A percentile compares a stretch with the other conserved stretches of the same genome.
Conservation (phyloP, 1,139 yeast genomes). For the Kazachstania sp. region DNA sequence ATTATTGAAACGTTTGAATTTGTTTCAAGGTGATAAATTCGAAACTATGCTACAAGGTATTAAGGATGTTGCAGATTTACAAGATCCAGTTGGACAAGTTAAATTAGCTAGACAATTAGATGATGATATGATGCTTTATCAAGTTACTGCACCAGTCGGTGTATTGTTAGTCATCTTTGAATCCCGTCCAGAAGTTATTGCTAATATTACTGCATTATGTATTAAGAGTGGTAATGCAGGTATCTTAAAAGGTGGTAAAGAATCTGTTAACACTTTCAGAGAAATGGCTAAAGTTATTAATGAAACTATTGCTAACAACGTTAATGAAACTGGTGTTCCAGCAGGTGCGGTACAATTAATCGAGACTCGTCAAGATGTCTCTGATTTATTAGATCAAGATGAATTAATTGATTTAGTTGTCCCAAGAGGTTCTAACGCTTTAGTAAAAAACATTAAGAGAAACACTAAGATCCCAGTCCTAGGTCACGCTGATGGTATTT, state of each 20-base stretch:
- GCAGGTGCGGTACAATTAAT: slow-evolving; percentile 75
- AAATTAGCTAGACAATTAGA: slow-evolving; percentile 79
- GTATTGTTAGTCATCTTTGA: slow-evolving; percentile 89
- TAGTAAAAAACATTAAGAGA: slow-evolving; percentile 76
- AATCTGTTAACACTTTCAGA: slow-evolving; percentile 73
- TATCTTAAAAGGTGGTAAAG: slow-evolving; percentile 95
- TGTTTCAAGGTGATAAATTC: slow-evolving; percentile 72
- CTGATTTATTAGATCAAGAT: slow-evolving; percentile 76
- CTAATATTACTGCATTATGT: slow-evolving; percentile 91
- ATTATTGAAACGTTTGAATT: slow-evolving; percentile 73
- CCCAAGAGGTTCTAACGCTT: slow-evolving; percentile 91
- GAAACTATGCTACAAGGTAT: slow-evolving; percentile 94
- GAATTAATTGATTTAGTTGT: slow-evolving; percentile 87
- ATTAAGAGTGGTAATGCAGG: slow-evolving; percentile 95
- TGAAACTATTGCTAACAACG: slow-evolving; percentile 39
- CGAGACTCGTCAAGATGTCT: slow-evolving; percentile 81
- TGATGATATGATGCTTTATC: slow-evolving; percentile 70
- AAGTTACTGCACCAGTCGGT: slow-evolving; percentile 91
- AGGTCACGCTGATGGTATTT: slow-evolving; percentile 98
- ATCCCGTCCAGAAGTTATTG: slow-evolving; percentile 96
- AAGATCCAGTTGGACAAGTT: slow-evolving; percentile 84
- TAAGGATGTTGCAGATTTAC: slow-evolving; percentile 76
- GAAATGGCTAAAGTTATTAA: slow-evolving; percentile 70
- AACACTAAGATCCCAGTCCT: slow-evolving; percentile 91
- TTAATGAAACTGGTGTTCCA: slow-evolving; percentile 59